Base-by-base conservation (phyloP, 129 eudicot genomes). In the Erigeron canadensis region DNA sequence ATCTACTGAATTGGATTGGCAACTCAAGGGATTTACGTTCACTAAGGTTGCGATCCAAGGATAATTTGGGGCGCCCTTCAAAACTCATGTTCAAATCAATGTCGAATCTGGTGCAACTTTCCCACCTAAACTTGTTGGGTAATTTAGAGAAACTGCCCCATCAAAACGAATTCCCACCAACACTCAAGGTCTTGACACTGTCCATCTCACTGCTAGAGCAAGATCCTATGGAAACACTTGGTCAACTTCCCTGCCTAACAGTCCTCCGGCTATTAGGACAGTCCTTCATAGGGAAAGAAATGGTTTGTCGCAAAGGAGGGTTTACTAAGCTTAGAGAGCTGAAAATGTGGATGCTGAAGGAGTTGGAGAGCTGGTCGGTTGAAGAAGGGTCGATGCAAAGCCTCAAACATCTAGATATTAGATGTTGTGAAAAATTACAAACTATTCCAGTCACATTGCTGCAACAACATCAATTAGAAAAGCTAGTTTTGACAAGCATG, bases 201-300 rank as follows among this genome's bases (percentile, higher is more conserved):
- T 83, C 91, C 9, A 64, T 83, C 78, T 86, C 88, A 7, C 48
- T 10, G 34, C 74, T 83, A 65, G 5, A 23, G 39, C 61, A 50
- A 6, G 88, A 86, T 61, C 88, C 88, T 6, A 83, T 86, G 91
- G 22, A 71, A 64, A 63, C 70, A 18, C 73, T 86, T 0, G 85
- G 84, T n/a, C 59, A 81, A 55, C 84, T 86, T 54, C 66, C 67
- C 0, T 57, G 74, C 38, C 60, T 86, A 38, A 77, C 62, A 3
- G 86, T 83, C 15, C 91, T 86, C 75, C 75, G 86, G 72, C 86
- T 86, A 7, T 72, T 86, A 69, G 84, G 85, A 16, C 67, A 81
- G 5, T 83, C 91, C 2, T 86, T 83, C 58, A 3, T 43, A 7
- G 88, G 91, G n/a, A 59, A 60, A 17, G 22, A 56, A 56, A 81